A percentile compares a stretch with the other conserved stretches of the same genome.
These are phyloP conservation scores for Colletotrichum acutatum DNA, from an alignment of 2,329 filamentous ascomycete genomes.

Conservation along the genomic window DNA sequence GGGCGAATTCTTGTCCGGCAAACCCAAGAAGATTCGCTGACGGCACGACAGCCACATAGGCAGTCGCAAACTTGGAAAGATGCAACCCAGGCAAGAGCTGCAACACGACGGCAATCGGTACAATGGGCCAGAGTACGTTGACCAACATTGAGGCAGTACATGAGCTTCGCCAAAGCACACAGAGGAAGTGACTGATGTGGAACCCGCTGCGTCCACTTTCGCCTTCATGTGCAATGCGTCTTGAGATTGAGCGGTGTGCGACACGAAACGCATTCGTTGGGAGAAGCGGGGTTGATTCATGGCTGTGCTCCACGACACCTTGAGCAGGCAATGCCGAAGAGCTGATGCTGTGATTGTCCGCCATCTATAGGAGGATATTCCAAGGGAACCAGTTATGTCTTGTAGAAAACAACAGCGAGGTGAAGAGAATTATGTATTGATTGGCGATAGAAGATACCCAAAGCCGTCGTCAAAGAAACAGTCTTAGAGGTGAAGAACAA, in stretches of 20 bases:
- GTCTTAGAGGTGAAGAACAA: background rate
- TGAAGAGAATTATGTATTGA: no score
- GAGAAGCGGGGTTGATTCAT: slow-evolving; percentile 45
- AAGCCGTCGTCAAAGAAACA: background rate
- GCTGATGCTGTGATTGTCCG: slow-evolving; percentile 1
- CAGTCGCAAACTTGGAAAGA: slow-evolving; percentile 57
- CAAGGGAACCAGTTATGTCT: no score
- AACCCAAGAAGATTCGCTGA: slow-evolving; percentile 61
- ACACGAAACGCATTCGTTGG: slow-evolving; percentile 36
- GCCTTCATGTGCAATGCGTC: slow-evolving; percentile 47
- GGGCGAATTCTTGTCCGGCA: slow-evolving; percentile 68
- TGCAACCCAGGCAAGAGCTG: slow-evolving; percentile 48
- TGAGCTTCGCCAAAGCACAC: slow-evolving; percentile 55
- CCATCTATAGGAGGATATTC: background rate
- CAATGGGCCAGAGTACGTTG: slow-evolving; percentile 61
- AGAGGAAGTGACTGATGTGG: slow-evolving; percentile 53
- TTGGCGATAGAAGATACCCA: background rate
- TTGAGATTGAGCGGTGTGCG: slow-evolving; percentile 30
- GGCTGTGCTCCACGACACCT: slow-evolving; percentile 18
- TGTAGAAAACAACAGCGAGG: no score
- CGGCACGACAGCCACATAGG: slow-evolving; percentile 62
- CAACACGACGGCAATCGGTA: slow-evolving; percentile 56
- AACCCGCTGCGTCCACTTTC: slow-evolving; percentile 58
- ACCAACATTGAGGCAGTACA: slow-evolving; percentile 57
- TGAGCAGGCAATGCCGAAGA: slow-evolving; percentile 8